Base-by-base conservation (phyloP, 83 land plant genomes). In the Picea abies region DNA sequence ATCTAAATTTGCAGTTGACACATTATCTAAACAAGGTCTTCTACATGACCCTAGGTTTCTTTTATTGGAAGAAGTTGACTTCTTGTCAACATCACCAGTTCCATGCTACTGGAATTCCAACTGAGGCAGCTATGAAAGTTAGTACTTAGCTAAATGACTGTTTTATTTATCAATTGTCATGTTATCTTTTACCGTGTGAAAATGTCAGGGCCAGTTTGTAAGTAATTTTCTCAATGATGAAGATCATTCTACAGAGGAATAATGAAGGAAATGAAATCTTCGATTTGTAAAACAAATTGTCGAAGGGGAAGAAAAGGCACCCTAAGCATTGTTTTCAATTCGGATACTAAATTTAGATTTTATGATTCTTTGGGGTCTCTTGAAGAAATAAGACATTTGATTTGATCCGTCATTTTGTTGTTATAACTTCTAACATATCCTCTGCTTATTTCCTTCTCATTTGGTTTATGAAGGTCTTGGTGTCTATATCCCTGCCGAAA, bases 81-180 rank as follows among this genome's bases (percentile, higher is more conserved):
- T 84, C 65, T 22, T 90, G 69, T 60, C 71, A 88, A 56, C 90
- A 85, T 14, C 87, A 88, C 56, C 90, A 83, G 15, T 93, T 91
- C 61, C 85, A 86, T 60, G 98, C 98, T 5, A 93, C 88, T 47
- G 98, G 99, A 2, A 80, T 97, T 91, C 99, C 99, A 22, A 97
- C 99, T 52, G 99, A 97, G 60, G 99, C 99, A 60, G 99, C 99
- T 80, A 84, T 97, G 1, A 97, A 97, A 96, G 95, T 93, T 47
- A 47, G 49, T 6, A 6, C n/a, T n/a, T n/a, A n/a, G n/a, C n/a
- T n/a, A 47, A 47, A 47, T 47, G 7, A 47, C 0, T 47, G 7
- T 6, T 47, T 47, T 47, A 6, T 47, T 47, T 5, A 47, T 47
- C 26, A 62, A 35, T n/a, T 80, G 16, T n/a, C 10, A 19, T 80